These are phyloP conservation scores for Posidonia oceanica DNA, from an alignment of 116 monocot genomes.

Conservation along the genomic window DNA sequence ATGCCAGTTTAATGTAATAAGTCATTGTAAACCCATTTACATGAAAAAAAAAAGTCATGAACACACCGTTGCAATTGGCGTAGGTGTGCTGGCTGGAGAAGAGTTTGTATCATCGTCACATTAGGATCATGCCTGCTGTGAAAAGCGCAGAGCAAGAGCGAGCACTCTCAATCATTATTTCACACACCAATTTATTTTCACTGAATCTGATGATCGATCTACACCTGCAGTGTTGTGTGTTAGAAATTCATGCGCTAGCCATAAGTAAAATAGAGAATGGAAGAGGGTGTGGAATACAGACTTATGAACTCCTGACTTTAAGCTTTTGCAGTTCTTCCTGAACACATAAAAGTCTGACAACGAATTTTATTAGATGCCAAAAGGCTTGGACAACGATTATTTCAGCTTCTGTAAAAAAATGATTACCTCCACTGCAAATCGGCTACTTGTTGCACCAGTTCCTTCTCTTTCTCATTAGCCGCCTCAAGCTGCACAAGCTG, in stretches of 20 bases:
- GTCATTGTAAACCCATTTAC: too few species aligned
- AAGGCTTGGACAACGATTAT: background rate
- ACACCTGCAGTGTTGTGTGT: background rate
- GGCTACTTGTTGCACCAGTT: conserved; percentile 32
- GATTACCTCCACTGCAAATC: conserved; percentile 33
- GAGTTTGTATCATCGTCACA: background rate
- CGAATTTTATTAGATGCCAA: background rate
- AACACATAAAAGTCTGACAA: conserved; percentile 18
- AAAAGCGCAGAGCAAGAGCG: background rate
- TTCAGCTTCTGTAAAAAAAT: background rate
- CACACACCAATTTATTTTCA: background rate
- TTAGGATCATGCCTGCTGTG: background rate
- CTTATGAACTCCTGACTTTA: conserved; percentile 27
- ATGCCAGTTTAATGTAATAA: too few species aligned
- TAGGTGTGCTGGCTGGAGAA: background rate
- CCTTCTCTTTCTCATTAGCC: conserved; percentile 36
- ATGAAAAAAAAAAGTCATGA: too few species aligned
- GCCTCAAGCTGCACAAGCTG: conserved; percentile 20
- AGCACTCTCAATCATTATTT: background rate
- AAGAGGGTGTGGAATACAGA: background rate
- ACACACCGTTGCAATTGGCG: too few species aligned
- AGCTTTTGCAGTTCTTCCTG: conserved; percentile 37
- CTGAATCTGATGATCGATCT: background rate
- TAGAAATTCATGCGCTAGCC: background rate
- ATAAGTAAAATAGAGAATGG: background rate